Conservation (phyloP, 768 basidiomycete genomes). For the Termitomyces sp. region DNA sequence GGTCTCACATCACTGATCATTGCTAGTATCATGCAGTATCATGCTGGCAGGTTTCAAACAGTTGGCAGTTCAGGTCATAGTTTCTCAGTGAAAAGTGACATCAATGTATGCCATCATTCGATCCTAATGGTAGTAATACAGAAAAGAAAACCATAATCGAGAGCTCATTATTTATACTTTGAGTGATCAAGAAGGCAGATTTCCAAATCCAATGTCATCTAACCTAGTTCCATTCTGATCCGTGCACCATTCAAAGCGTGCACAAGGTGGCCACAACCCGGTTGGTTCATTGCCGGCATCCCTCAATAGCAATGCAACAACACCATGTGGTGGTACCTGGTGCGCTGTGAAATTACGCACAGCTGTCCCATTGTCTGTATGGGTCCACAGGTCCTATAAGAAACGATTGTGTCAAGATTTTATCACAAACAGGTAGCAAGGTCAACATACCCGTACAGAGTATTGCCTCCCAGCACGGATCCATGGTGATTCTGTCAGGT, state of each 20-base stretch:
- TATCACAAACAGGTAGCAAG: background rate
- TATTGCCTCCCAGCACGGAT: slow-evolving; percentile 60
- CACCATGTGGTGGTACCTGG: slow-evolving; percentile 61
- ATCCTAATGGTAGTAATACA: background rate
- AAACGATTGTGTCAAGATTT: background rate
- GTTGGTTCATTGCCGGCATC: slow-evolving; percentile 67
- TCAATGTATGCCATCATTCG: background rate
- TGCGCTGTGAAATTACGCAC: slow-evolving; percentile 51
- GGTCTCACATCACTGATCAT: too few relatives aligned
- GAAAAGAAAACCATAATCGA: background rate
- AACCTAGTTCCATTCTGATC: slow-evolving; percentile 47
- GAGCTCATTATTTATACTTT: background rate
- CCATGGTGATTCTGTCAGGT: slow-evolving; percentile 61
- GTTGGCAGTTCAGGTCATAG: too few relatives aligned
- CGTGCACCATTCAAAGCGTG: slow-evolving; percentile 54
- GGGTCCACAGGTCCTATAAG: slow-evolving; percentile 63
- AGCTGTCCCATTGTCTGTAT: slow-evolving; percentile 67
- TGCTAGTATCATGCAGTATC: too few relatives aligned
- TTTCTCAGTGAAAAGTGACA: too few relatives aligned
- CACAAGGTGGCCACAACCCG: slow-evolving; percentile 55
- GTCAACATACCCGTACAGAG: slow-evolving; percentile 43
- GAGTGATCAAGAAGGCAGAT: background rate
- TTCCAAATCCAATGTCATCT: slow-evolving; percentile 11
- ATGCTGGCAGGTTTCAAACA: too few relatives aligned
- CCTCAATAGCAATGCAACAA: slow-evolving; percentile 60